Conservation (phyloP, 768 basidiomycete genomes). For the Amylocystis lapponica region DNA sequence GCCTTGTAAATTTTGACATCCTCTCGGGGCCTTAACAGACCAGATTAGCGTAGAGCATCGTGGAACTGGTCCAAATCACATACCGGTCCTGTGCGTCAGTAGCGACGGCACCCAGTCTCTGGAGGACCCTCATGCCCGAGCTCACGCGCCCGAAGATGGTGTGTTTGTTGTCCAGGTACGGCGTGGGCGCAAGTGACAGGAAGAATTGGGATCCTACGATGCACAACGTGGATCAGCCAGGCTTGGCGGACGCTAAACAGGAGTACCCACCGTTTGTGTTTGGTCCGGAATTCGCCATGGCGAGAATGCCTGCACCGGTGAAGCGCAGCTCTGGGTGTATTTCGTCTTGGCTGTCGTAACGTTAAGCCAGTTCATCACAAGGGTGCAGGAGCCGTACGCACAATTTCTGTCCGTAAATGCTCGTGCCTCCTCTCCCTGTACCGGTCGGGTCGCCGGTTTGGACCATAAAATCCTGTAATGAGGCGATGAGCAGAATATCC, state of each 20-base stretch:
- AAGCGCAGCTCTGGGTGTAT: slow-evolving; percentile 87
- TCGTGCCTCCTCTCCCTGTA: slow-evolving; percentile 87
- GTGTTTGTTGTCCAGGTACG: slow-evolving; percentile 79
- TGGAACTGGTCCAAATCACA: slow-evolving; percentile 19
- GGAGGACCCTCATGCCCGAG: slow-evolving; percentile 88
- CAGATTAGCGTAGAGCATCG: not conserved
- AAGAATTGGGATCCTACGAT: slow-evolving; percentile 91
- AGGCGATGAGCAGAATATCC: no score
- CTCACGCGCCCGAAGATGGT: slow-evolving; percentile 90
- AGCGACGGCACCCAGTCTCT: slow-evolving; percentile 85
- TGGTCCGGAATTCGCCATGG: slow-evolving; percentile 97
- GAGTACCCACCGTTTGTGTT: slow-evolving; percentile 66
- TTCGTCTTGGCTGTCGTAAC: slow-evolving; percentile 70
- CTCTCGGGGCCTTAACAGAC: slow-evolving; percentile 47
- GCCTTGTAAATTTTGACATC: slow-evolving; percentile 90
- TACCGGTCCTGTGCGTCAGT: slow-evolving; percentile 86
- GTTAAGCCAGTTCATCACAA: not conserved
- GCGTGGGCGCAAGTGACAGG: slow-evolving; percentile 77
- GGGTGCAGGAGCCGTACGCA: slow-evolving; percentile 37
- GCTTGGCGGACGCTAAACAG: not conserved
- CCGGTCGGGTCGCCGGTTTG: slow-evolving; percentile 96
- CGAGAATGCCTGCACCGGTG: slow-evolving; percentile 93
- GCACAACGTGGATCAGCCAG: not conserved
- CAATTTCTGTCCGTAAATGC: slow-evolving; percentile 88
- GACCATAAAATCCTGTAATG: slow-evolving; percentile 96